Base-by-base conservation (phyloP, 148 eudicot genomes). In the Cornus kousa region DNA sequence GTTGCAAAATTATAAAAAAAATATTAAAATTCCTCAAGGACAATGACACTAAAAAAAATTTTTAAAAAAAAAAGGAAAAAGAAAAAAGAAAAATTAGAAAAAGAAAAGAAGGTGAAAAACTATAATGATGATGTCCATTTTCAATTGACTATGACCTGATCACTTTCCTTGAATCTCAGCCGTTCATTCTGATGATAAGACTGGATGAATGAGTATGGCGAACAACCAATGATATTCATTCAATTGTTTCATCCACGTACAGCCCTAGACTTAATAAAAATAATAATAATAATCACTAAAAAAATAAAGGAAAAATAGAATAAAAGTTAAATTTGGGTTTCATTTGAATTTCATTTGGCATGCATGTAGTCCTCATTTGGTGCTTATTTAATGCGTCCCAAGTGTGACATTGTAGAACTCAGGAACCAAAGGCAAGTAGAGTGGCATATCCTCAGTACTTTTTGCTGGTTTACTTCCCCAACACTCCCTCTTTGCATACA, bases 121-220 rank as follows among this genome's bases (percentile, higher is more conserved):
- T 53, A 53, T 11, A 53, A 53, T 53, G 16, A 4, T 35, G 39
- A 4, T 35, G 39, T 69, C 22, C 20, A 33, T 40, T 68, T 33
- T 50, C 12, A 71, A 20, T 40, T 71, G 73, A 39, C 19, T 69
- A 16, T 35, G 39, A 69, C 46, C 66, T 53, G 33, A 43, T 4
- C 28, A 28, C 28, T 28, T 11, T 5, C 7, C 1, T 72, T 76
- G 9, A 76, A 82, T 77, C 81, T 12, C 33, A 68, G 74, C 81
- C 84, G 64, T 82, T 73, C 50, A 17, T 68, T 64, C 48, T 50
- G 75, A 43, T 78, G 79, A 78, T 46, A 73, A 48, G 75, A 71
- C 81, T 69, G 43, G 69, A 70, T 72, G 74, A 59, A 35, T 55
- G 1, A 48, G 64, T 59, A 43, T 71, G 50, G 14, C n/a, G 70